phyloP scores from a whole-genome alignment of 2,329 filamentous ascomycete genomes.

The Diaporthe sp. region DNA sequence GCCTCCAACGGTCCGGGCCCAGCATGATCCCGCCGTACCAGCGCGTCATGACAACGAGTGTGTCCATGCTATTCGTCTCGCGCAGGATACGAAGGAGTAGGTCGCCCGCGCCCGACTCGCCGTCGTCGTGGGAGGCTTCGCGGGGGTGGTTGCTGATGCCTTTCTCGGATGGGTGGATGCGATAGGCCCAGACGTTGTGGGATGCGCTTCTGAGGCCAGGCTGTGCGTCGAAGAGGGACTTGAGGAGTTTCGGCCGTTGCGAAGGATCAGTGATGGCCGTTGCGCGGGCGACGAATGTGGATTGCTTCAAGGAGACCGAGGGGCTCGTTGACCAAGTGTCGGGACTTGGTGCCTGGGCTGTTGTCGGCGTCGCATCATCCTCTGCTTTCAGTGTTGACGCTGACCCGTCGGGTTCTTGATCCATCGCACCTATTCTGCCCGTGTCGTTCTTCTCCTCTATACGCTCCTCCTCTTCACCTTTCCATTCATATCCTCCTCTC shows the following conservation, averaged over 20 bases:
- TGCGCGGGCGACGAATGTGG: slow-evolving; percentile 70
- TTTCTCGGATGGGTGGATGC: slow-evolving; percentile 52
- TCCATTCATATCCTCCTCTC: slow-evolving; percentile 79
- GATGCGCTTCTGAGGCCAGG: slow-evolving; percentile 66
- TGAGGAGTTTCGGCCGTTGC: slow-evolving; percentile 59
- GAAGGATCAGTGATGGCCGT: slow-evolving; percentile 54
- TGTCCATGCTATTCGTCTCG: slow-evolving; percentile 64
- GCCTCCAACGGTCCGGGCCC: slow-evolving; percentile 72
- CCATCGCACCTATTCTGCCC: slow-evolving; percentile 6
- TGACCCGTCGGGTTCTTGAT: slow-evolving; percentile 38
- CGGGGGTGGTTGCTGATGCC: slow-evolving; percentile 54
- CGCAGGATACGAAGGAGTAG: slow-evolving; percentile 68
- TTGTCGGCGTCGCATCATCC: slow-evolving; percentile 41
- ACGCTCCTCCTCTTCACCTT: slow-evolving; percentile 53
- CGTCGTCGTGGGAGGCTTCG: slow-evolving; percentile 71
- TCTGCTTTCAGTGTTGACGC: slow-evolving; percentile 42
- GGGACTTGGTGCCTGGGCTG: slow-evolving; percentile 42
- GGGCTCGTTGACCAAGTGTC: slow-evolving; percentile 65
- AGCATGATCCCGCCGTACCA: slow-evolving; percentile 75
- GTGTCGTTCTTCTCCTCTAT: slow-evolving; percentile 27
- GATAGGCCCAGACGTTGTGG: slow-evolving; percentile 72
- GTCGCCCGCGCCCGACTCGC: slow-evolving; percentile 71
- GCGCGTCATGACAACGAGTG: slow-evolving; percentile 70
- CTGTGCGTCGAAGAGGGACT: slow-evolving; percentile 62
- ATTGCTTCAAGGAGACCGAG: slow-evolving; percentile 65